Percentiles rank a stretch among this genome's conserved stretches.
phyloP scores from a whole-genome alignment of 2,329 filamentous ascomycete genomes.

The Fusarium avenaceum region DNA sequence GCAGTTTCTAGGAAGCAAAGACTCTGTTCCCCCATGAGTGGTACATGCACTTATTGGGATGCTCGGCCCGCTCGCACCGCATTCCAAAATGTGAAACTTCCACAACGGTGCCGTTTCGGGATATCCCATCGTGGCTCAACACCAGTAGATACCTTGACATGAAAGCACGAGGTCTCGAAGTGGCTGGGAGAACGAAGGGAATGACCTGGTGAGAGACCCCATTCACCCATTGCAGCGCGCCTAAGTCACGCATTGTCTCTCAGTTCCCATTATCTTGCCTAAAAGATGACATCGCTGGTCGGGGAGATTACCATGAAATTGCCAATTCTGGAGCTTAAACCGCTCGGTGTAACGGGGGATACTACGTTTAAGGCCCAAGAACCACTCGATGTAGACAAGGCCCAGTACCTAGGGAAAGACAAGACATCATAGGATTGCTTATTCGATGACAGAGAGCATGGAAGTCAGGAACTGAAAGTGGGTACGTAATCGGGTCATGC shows the following conservation, averaged over 20 bases:
- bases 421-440: not conserved
- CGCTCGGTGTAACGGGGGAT: slow-evolving; percentile 30
- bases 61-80: slow-evolving; percentile 12
- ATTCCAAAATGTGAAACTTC: slow-evolving; percentile 3
- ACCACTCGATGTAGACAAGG: slow-evolving; percentile 7
- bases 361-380: slow-evolving; percentile 25
- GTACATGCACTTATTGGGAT: slow-evolving; percentile 9
- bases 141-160: not conserved
- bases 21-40: not conserved
- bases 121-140: slow-evolving; percentile 18
- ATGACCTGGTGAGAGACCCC: slow-evolving; percentile 8
- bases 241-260: slow-evolving; percentile 18
- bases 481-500: not conserved
- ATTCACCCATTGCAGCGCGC: not conserved
- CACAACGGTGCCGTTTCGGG: not conserved
- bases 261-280: not conserved
- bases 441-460: not conserved
- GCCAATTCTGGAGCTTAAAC: slow-evolving; percentile 24
- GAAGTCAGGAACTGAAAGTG: not conserved
- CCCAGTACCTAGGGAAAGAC: slow-evolving; percentile 11
- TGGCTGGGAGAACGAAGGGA: not conserved
- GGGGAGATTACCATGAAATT: slow-evolving; percentile 17
- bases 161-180: not conserved
- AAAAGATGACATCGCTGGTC: slow-evolving; percentile 16
- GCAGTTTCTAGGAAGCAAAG: slow-evolving; percentile 5